Base-by-base conservation (phyloP, 345 rosid genomes). In the Camelina sativa region DNA sequence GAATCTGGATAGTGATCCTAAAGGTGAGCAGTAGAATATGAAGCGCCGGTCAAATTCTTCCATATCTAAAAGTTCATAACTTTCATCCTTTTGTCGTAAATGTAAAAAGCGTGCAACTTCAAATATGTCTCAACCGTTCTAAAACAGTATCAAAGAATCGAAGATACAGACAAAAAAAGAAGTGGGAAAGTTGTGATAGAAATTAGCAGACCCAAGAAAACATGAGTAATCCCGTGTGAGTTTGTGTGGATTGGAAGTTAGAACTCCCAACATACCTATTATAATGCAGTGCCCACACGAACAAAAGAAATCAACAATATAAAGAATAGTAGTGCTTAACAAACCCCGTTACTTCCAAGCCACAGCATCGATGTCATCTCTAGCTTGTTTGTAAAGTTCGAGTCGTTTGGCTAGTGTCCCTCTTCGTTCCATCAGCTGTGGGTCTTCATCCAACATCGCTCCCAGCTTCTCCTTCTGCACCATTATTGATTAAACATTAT, bases 401-500 rank as follows among this genome's bases (percentile, higher is more conserved):
- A 92, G 99, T 83, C 98, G 87, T 76, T 90, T 90, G 5, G 94
- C 96, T 4, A 95, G 79, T 52, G 81, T 60, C 53, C 79, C 68
- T 82, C 98, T 90, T 80, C 76, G 87, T 40, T 89, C 99, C 99
- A 95, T 95, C 22, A 95, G 89, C 59, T 90, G 91, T 5, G 99
- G 99, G 78, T 95, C 99, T 81, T 95, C 99, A 48, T 92, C 99
- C 84, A 95, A 73, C 99, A 92, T 95, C 9, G 87, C 84, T 2
- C 99, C 90, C 15, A 95, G 92, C 79, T 85, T 84, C 84, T 90
- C 99, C 82, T 82, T 92, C 99, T 95, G 85, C 82, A 80, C 11
- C 59, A 76, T 62, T 46, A 61, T 51, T 16, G 2, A 3, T 28
- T 22, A 7, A 4, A 15, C 0, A 5, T 6, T 62, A 13, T 60